Conservation (phyloP, 164 flowering plant species). For the Euptelea pleiosperma region DNA sequence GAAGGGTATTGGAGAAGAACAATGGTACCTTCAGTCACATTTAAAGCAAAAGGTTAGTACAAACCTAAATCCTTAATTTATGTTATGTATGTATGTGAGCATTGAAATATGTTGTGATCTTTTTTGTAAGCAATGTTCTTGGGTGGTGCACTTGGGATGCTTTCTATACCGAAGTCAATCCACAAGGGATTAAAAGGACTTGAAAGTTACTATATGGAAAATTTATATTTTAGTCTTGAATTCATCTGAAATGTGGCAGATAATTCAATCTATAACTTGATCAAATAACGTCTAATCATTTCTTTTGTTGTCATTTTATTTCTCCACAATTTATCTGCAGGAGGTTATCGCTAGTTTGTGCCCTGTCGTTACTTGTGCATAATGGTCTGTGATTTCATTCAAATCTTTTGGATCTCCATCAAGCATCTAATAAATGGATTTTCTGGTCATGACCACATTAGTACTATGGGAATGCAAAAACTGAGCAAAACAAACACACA, state of each 20-base stretch:
- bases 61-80: neutral
- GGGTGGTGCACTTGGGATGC: slow-evolving; percentile 97
- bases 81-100: neutral
- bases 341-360: no score
- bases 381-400: no score
- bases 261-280: neutral
- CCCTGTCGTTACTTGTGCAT: no score
- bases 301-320: neutral
- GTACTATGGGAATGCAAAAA: no score
- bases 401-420: no score
- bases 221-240: neutral
- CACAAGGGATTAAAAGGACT: slow-evolving; percentile 63
- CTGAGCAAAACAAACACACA: no score
- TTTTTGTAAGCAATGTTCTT: no score
- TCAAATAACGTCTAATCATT: neutral
- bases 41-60: slow-evolving; percentile 52
- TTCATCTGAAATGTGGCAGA: neutral
- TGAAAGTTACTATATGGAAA: slow-evolving; percentile 48
- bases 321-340: slow-evolving; percentile 39
- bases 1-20: slow-evolving; percentile 55
- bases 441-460: no score
- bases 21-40: slow-evolving; percentile 55
- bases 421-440: no score
- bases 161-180: slow-evolving; percentile 56
- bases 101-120: neutral